phyloP scores from a whole-genome alignment of 1,284 basidiomycete species.

The Meripilus lineatus region DNA sequence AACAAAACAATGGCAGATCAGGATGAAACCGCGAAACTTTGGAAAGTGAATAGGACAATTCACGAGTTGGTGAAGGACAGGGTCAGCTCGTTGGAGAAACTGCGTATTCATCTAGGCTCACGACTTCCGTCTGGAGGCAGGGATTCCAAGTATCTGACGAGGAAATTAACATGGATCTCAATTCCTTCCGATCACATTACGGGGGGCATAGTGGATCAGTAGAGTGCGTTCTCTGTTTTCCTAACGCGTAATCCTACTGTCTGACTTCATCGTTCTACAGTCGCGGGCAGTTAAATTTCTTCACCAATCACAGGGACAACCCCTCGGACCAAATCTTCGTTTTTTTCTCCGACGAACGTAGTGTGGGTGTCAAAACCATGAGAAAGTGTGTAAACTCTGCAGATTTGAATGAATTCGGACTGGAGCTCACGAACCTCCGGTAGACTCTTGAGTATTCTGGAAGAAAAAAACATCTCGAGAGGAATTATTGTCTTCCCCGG shows the following conservation, averaged over 20 bases:
- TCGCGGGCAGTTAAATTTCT: constrained; percentile 85
- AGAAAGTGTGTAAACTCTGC: constrained; percentile 65
- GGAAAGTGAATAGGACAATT: constrained; percentile 95
- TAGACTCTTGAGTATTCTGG: constrained; percentile 84
- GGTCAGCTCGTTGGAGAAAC: constrained; percentile 36
- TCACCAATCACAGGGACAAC: constrained; percentile 68
- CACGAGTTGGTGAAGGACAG: constrained; percentile 96
- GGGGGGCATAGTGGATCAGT: constrained; percentile 58
- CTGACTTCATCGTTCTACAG: constrained; percentile 36
- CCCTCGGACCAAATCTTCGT: constrained; percentile 85
- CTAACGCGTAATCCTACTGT: background rate
- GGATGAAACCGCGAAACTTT: constrained; percentile 81
- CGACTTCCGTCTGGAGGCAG: constrained; percentile 39
- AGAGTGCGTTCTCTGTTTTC: constrained; percentile 43
- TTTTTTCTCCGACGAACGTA: constrained; percentile 90
- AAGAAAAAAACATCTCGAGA: constrained; percentile 84
- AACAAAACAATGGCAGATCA: constrained; percentile 52
- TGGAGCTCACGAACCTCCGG: too few relatives aligned
- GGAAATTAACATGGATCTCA: constrained; percentile 83
- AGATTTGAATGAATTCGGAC: too few relatives aligned
- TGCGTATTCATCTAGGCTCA: constrained; percentile 6
- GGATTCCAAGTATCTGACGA: constrained; percentile 89
- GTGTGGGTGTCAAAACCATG: constrained; percentile 94
- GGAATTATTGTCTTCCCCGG: constrained; percentile 96
- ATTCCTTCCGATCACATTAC: constrained; percentile 66